These are phyloP conservation scores for Lodderomyces margitis DNA, from an alignment of 1,139 yeast genomes.

Conservation along the genomic window DNA sequence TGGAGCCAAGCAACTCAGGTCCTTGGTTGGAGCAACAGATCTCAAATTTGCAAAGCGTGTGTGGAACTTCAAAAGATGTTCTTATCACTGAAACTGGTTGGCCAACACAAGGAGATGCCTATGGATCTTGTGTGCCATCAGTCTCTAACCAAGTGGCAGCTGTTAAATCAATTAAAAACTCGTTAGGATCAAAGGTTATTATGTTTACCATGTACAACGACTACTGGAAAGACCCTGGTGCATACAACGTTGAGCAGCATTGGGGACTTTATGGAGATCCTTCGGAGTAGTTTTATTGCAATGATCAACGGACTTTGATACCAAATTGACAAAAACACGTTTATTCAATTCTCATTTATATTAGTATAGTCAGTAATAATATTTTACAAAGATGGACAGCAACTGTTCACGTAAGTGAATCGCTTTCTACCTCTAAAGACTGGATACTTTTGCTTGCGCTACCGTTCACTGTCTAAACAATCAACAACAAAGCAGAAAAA, in stretches of 20 bases:
- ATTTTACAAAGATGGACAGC: too few relatives aligned
- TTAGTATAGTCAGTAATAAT: conserved; percentile 1
- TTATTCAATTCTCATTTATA: conserved; percentile 1
- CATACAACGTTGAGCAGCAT: conserved; percentile 64
- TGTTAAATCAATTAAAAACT: conserved; percentile 50
- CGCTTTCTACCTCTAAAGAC: too few relatives aligned
- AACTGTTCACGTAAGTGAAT: too few relatives aligned
- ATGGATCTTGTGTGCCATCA: conserved; percentile 73
- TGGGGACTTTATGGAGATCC: conserved; percentile 60
- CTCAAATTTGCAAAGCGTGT: conserved; percentile 61
- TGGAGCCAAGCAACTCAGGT: conserved; percentile 66
- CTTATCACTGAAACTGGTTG: conserved; percentile 78
- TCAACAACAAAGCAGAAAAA: conserved; percentile 1
- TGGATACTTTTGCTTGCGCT: too few relatives aligned
- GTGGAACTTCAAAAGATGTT: conserved; percentile 58
- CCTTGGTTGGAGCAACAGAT: conserved; percentile 68
- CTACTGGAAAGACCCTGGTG: conserved; percentile 74
- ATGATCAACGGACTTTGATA: neutral
- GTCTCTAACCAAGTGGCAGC: conserved; percentile 60
- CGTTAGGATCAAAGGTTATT: conserved; percentile 55
- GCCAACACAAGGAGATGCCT: conserved; percentile 70
- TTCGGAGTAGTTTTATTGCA: neutral
- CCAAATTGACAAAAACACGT: neutral
- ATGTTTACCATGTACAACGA: conserved; percentile 75
- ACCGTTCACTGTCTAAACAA: neutral